Evolutionary conservation across 2,329 filamentous ascomycete species (phyloP).

Genomic region (Fusarium anguioides): DNA sequence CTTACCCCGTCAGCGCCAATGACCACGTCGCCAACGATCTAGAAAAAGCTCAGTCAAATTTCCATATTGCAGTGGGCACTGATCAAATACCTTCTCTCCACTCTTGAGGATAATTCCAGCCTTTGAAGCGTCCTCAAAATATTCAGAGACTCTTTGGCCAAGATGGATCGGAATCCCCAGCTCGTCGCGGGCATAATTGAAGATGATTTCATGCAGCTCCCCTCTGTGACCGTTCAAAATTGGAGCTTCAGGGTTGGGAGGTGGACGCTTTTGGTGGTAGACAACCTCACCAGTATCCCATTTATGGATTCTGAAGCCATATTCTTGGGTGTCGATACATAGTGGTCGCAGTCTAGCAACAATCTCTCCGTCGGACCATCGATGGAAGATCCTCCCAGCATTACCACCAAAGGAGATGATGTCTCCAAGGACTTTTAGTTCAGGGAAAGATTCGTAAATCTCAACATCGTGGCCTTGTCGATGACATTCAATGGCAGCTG

Average conservation of each 20-base stretch:
- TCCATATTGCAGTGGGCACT: rapidly evolving
- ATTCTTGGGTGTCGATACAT: conserved; percentile 47
- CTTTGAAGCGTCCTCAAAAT: conserved; percentile 5
- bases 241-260: conserved; percentile 30
- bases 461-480: conserved; percentile 27
- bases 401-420: conserved; percentile 38
- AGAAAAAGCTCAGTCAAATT: not conserved
- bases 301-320: conserved; percentile 57
- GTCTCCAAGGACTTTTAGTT: conserved; percentile 65
- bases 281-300: conserved; percentile 59
- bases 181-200: conserved; percentile 32
- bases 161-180: conserved; percentile 26
- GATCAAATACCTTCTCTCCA: conserved; percentile 7
- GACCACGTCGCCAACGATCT: conserved; percentile 31
- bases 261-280: conserved; percentile 61
- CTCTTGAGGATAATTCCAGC: conserved; percentile 22
- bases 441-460: conserved; percentile 40
- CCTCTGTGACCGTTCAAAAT: conserved; percentile 34
- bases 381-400: conserved; percentile 62
- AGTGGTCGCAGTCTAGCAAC: conserved; percentile 48
- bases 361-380: conserved; percentile 62
- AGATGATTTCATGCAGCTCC: conserved; percentile 29
- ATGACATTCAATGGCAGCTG: conserved; percentile 35
- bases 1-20: conserved; percentile 36
- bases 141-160: conserved; percentile 20